Evolutionary conservation across 2,329 filamentous ascomycete genomes (phyloP).

Genomic region (Venturia effusa): DNA sequence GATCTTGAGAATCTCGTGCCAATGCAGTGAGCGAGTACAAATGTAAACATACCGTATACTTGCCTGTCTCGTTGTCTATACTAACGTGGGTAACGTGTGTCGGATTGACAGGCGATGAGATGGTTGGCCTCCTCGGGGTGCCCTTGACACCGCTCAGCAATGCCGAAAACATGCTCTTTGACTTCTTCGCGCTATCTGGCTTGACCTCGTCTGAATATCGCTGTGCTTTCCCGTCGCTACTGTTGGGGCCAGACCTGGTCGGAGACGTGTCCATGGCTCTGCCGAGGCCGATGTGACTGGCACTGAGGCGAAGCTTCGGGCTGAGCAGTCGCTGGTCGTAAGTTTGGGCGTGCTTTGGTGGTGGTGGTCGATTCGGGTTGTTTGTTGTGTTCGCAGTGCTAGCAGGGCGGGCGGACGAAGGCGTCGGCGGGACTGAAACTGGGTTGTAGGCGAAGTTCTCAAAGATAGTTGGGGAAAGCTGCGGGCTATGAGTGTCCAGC

Average conservation of each 20-base stretch:
- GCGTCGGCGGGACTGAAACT: not conserved
- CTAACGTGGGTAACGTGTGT: slow-evolving; percentile 97
- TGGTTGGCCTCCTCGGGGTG: slow-evolving; percentile 80
- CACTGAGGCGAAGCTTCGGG: slow-evolving; percentile 41
- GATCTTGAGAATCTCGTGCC: not conserved
- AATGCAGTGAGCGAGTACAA: not conserved
- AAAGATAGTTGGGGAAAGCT: not conserved
- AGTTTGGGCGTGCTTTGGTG: slow-evolving; percentile 19
- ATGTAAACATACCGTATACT: slow-evolving; percentile 67
- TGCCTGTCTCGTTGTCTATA: slow-evolving; percentile 90
- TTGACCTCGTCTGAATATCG: slow-evolving; percentile 64
- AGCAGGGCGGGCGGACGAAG: not conserved
- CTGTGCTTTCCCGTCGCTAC: slow-evolving; percentile 29
- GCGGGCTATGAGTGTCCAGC: not conserved
- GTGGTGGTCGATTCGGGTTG: not conserved
- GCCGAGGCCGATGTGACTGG: slow-evolving; percentile 20
- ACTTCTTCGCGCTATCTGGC: slow-evolving; percentile 51
- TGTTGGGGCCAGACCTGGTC: slow-evolving; percentile 35
- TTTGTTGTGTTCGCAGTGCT: no score
- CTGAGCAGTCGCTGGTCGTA: slow-evolving; percentile 43
- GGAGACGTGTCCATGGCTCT: slow-evolving; percentile 31
- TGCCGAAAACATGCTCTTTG: slow-evolving; percentile 74
- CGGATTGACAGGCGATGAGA: slow-evolving; percentile 95
- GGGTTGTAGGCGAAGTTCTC: not conserved
- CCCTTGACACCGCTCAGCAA: slow-evolving; percentile 59